phyloP scores from a whole-genome alignment of 2,329 filamentous ascomycete species.

The Talaromyces islandicus region DNA sequence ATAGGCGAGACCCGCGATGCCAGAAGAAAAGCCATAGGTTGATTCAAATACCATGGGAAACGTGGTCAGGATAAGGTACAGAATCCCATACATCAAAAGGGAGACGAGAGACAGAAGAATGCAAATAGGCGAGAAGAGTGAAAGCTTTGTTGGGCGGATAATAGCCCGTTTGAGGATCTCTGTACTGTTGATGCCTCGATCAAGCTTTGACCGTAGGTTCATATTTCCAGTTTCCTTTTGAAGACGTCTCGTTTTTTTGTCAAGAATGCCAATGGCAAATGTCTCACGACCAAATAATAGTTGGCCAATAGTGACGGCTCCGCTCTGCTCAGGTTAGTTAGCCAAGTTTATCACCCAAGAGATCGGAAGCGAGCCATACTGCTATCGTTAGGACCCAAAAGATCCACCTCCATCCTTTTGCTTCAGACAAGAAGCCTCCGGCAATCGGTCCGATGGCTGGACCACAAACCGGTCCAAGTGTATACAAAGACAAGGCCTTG shows the following conservation, averaged over 20 bases:
- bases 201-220: slow-evolving; percentile 21
- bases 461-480: slow-evolving; percentile 12
- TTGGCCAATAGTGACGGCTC: slow-evolving; percentile 31
- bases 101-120: slow-evolving; percentile 50
- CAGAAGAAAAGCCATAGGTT: slow-evolving; percentile 45
- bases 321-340: slow-evolving; percentile 20
- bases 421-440: slow-evolving; percentile 24
- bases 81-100: slow-evolving; percentile 51
- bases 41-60: slow-evolving; percentile 48
- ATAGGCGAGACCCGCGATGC: slow-evolving; percentile 42
- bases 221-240: slow-evolving; percentile 39
- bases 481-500: slow-evolving; percentile 10
- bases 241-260: slow-evolving; percentile 37
- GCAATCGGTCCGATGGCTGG: slow-evolving; percentile 25
- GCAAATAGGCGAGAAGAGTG: slow-evolving; percentile 48
- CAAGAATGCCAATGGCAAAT: slow-evolving; percentile 36
- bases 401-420: slow-evolving; percentile 29
- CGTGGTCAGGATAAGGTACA: slow-evolving; percentile 54
- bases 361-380: slow-evolving; percentile 13
- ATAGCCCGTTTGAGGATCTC: slow-evolving; percentile 42
- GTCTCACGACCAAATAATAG: slow-evolving; percentile 38
- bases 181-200: slow-evolving; percentile 27
- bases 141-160: slow-evolving; percentile 42
- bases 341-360: neutral
- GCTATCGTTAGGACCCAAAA: slow-evolving; percentile 31